phyloP scores from a whole-genome alignment of 2,329 filamentous ascomycete genomes.

The Mariannaea elegans region DNA sequence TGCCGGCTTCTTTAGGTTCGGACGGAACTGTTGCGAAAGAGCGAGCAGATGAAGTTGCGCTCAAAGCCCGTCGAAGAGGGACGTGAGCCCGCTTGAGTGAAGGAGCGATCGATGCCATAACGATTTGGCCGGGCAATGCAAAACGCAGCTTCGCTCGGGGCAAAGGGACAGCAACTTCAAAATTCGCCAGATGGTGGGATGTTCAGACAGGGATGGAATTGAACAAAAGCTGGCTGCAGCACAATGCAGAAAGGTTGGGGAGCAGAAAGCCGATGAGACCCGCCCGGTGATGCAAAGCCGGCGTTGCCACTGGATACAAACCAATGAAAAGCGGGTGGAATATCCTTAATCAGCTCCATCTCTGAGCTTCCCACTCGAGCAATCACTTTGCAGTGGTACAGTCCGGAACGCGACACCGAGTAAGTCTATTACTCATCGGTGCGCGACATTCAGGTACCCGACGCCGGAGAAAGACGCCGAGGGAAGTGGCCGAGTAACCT shows the following conservation, averaged over 20 bases:
- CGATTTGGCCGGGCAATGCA: background rate
- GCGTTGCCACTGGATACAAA: constrained; percentile 10
- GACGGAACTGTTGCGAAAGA: constrained; percentile 58
- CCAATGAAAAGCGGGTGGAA: constrained; percentile 32
- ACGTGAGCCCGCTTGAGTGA: constrained; percentile 53
- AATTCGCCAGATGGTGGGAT: constrained; percentile 16
- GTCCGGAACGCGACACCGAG: constrained; percentile 11
- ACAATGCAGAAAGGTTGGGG: constrained; percentile 40
- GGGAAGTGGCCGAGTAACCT: background rate
- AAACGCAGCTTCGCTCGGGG: constrained; percentile 2
- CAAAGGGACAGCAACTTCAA: background rate
- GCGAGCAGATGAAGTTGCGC: constrained; percentile 46
- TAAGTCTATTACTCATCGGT: constrained; percentile 27
- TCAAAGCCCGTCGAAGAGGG: constrained; percentile 53
- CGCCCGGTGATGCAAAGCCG: constrained; percentile 29
- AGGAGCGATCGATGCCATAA: constrained; percentile 53
- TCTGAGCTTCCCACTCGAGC: constrained; percentile 13
- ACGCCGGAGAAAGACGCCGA: constrained; percentile 16
- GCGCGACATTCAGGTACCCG: background rate
- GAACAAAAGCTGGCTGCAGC: constrained; percentile 34
- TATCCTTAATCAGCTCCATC: constrained; percentile 35
- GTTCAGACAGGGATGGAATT: constrained; percentile 30
- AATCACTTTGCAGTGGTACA: constrained; percentile 4
- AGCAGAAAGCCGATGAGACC: constrained; percentile 38
- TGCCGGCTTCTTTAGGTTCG: constrained; percentile 39